phyloP scores from a whole-genome alignment of 73 alveolate genomes.

The Uronychia setigera region DNA sequence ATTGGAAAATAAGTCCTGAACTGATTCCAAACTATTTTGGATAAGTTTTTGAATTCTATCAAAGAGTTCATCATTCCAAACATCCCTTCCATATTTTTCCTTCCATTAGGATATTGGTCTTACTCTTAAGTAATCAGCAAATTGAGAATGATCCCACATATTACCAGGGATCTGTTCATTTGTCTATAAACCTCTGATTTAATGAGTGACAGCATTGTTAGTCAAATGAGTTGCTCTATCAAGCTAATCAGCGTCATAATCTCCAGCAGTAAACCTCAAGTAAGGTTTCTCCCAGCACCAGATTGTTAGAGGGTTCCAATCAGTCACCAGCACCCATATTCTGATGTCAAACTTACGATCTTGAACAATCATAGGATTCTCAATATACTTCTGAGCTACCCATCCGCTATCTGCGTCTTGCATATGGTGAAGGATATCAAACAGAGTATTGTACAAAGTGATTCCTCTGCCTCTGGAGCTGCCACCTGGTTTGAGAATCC shows the following conservation, averaged over 20 bases:
- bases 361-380: slow-evolving; percentile 94
- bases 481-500: slow-evolving; percentile 99
- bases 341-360: slow-evolving; percentile 90
- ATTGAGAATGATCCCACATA: slow-evolving; percentile 94
- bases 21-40: slow-evolving; percentile 41
- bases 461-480: slow-evolving; percentile 98
- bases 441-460: slow-evolving; percentile 83
- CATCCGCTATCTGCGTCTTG: slow-evolving; percentile 89
- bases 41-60: slow-evolving; percentile 34
- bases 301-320: slow-evolving; percentile 92
- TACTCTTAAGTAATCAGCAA: slow-evolving; percentile 73
- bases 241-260: slow-evolving; percentile 89
- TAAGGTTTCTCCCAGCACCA: slow-evolving; percentile 96
- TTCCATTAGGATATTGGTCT: slow-evolving; percentile 5
- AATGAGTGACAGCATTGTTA: slow-evolving; percentile 94
- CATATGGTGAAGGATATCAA: slow-evolving; percentile 90
- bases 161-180: slow-evolving; percentile 91
- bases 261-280: slow-evolving; percentile 96
- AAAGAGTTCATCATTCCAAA: slow-evolving; percentile 41
- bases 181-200: slow-evolving; percentile 52
- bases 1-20: slow-evolving; percentile 54
- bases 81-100: slow-evolving; percentile 28
- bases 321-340: slow-evolving; percentile 93
- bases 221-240: slow-evolving; percentile 96
- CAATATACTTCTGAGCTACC: slow-evolving; percentile 97